A percentile compares a stretch with the other conserved stretches of the same genome.
Evolutionary conservation across 352 stramenopile genomes (phyloP).

Genomic region (Phytophthora constricta): DNA sequence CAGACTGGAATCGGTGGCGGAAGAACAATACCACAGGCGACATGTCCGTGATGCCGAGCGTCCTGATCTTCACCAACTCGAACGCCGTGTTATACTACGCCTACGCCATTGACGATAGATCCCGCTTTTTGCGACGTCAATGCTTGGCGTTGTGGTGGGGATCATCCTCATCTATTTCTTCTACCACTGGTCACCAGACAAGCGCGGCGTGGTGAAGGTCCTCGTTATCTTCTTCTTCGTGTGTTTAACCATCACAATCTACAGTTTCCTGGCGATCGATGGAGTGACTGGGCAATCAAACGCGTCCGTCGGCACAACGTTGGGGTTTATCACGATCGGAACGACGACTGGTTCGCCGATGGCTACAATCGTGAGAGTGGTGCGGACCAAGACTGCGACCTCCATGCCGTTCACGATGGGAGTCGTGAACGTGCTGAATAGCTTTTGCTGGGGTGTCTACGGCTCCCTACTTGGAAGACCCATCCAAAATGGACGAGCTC

Average conservation of each 20-base stretch:
- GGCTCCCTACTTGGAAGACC: constrained; percentile 36
- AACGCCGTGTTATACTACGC: constrained; percentile 42
- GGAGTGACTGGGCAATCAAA: constrained; percentile 38
- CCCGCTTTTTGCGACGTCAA: constrained; percentile 33
- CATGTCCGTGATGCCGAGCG: constrained; percentile 42
- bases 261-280: constrained; percentile 39
- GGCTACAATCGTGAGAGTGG: constrained; percentile 42
- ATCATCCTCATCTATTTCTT: constrained; percentile 43
- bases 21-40: constrained; percentile 39
- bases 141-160: constrained; percentile 31
- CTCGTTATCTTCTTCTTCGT: constrained; percentile 22
- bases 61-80: constrained; percentile 40
- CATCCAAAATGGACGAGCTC: constrained; percentile 55
- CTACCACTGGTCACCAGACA: constrained; percentile 31
- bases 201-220: constrained; percentile 15
- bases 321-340: constrained; percentile 59
- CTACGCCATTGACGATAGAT: constrained; percentile 32
- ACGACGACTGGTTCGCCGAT: constrained; percentile 63
- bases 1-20: constrained; percentile 44
- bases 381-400: constrained; percentile 28
- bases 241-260: constrained; percentile 40
- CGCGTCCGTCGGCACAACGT: constrained; percentile 34
- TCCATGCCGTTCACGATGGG: constrained; percentile 32
- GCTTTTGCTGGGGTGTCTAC: constrained; percentile 11
- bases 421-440: constrained; percentile 26